These are phyloP conservation scores for Neocatenulostroma microsporum DNA, from an alignment of 2,329 filamentous ascomycete genomes.

Conservation along the genomic window DNA sequence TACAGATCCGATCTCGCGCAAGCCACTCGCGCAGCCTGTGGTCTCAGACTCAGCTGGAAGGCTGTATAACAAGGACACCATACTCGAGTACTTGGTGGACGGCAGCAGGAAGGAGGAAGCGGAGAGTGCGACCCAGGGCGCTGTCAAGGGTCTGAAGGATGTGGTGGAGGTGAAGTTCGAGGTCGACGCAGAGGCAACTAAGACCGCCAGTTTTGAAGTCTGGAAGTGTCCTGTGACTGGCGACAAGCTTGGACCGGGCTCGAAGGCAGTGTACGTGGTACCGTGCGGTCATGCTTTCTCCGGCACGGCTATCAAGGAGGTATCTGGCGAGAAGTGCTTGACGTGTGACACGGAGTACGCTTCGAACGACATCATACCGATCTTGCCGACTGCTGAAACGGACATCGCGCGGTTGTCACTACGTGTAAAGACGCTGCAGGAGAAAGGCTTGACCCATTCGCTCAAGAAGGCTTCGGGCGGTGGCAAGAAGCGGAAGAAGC, in stretches of 20 bases:
- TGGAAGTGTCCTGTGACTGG: slow-evolving; percentile 83
- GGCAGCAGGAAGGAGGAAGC: slow-evolving; percentile 51
- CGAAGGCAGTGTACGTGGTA: slow-evolving; percentile 79
- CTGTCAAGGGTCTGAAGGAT: slow-evolving; percentile 73
- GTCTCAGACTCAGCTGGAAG: slow-evolving; percentile 79
- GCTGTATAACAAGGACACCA: slow-evolving; percentile 90
- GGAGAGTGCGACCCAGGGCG: slow-evolving; percentile 52
- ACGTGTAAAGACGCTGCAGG: slow-evolving; percentile 60
- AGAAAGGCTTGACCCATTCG: slow-evolving; percentile 70
- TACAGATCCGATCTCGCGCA: slow-evolving; percentile 74
- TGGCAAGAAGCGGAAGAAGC: slow-evolving; percentile 68
- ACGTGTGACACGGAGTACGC: slow-evolving; percentile 66
- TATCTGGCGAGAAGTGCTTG: slow-evolving; percentile 53
- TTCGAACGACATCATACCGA: slow-evolving; percentile 68
- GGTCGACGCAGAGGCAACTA: slow-evolving; percentile 39
- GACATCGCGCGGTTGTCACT: slow-evolving; percentile 62
- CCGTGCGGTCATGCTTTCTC: slow-evolving; percentile 95
- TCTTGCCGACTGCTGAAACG: slow-evolving; percentile 62
- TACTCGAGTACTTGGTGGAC: slow-evolving; percentile 61
- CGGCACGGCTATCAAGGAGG: slow-evolving; percentile 65
- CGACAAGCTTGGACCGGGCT: slow-evolving; percentile 71
- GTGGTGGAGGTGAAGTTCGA: slow-evolving; percentile 79
- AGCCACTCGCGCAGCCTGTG: slow-evolving; percentile 62
- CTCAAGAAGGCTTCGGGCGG: slow-evolving; percentile 67
- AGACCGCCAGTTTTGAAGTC: slow-evolving; percentile 43